Conservation (phyloP, 805 yeast species). For the Yarrowia sp. region DNA sequence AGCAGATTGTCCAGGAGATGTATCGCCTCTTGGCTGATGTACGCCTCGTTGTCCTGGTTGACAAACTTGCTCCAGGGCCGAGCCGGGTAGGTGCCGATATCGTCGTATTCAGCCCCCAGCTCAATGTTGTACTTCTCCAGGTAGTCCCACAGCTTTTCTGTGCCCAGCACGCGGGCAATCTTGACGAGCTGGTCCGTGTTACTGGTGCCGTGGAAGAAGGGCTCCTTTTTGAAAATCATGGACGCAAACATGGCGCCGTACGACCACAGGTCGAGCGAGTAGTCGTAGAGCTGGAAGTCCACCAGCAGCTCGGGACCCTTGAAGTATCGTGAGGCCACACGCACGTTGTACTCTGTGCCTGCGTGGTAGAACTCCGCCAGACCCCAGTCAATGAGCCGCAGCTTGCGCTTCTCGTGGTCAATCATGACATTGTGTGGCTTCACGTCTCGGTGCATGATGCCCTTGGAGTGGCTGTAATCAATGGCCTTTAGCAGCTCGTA, state of each 20-base stretch:
- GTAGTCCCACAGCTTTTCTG: conserved; percentile 76
- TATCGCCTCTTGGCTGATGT: conserved; percentile 72
- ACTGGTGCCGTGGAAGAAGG: conserved; percentile 89
- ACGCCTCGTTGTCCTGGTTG: conserved; percentile 69
- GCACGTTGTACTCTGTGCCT: conserved; percentile 86
- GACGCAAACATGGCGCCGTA: conserved; percentile 93
- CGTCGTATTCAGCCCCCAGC: conserved; percentile 77
- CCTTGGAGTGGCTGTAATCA: conserved; percentile 92
- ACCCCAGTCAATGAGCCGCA: conserved; percentile 94
- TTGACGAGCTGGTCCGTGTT: conserved; percentile 91
- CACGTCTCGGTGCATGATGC: conserved; percentile 94
- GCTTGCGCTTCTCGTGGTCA: conserved; percentile 70
- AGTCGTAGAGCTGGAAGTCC: conserved; percentile 86
- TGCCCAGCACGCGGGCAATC: conserved; percentile 85
- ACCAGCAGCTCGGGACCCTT: conserved; percentile 93
- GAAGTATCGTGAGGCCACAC: conserved; percentile 92
- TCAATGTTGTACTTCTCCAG: conserved; percentile 72
- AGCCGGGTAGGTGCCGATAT: conserved; percentile 73
- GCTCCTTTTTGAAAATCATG: conserved; percentile 87
- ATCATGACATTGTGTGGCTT: conserved; percentile 97
- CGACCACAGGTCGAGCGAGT: conserved; percentile 92
- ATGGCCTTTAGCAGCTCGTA: conserved; percentile 79
- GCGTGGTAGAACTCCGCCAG: conserved; percentile 92
- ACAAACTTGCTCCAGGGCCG: conserved; percentile 85
- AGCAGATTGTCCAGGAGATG: conserved; percentile 78